Conservation (phyloP, 345 rosid species). For the Hibiscus syriacus region DNA sequence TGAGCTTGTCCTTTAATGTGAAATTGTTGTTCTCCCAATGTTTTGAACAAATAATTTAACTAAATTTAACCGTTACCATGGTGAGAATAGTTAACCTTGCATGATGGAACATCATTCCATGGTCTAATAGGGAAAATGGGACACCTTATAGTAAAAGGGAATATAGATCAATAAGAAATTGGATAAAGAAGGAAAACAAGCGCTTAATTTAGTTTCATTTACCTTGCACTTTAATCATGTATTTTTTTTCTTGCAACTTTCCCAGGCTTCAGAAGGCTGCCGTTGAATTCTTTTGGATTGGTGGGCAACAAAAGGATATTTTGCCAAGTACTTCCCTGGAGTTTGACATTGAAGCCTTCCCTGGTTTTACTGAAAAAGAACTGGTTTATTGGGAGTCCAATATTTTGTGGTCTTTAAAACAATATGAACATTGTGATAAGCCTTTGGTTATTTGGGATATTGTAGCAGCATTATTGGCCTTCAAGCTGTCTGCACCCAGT, state of each 20-base stretch:
- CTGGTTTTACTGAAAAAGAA: constrained; percentile 43
- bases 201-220: neutral
- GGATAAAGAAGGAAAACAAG: neutral
- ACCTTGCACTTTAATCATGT: neutral
- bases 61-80: neutral
- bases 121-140: neutral
- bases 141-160: neutral
- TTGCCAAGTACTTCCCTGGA: constrained; percentile 24
- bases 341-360: constrained; percentile 30
- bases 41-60: neutral
- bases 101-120: neutral
- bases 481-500: constrained; percentile 54
- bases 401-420: constrained; percentile 62
- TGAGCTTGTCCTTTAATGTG: neutral
- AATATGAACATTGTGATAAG: constrained; percentile 34
- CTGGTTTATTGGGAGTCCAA: constrained; percentile 58
- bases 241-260: constrained; percentile 10
- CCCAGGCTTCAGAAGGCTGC: constrained; percentile 79
- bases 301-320: constrained; percentile 51
- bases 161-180: neutral
- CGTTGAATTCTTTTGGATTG: constrained; percentile 85
- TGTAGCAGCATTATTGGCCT: constrained; percentile 57
- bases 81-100: neutral
- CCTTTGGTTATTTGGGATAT: constrained; percentile 82
- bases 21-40: neutral